phyloP scores from a whole-genome alignment of 1,284 basidiomycete genomes.

The Peniophora sp. region DNA sequence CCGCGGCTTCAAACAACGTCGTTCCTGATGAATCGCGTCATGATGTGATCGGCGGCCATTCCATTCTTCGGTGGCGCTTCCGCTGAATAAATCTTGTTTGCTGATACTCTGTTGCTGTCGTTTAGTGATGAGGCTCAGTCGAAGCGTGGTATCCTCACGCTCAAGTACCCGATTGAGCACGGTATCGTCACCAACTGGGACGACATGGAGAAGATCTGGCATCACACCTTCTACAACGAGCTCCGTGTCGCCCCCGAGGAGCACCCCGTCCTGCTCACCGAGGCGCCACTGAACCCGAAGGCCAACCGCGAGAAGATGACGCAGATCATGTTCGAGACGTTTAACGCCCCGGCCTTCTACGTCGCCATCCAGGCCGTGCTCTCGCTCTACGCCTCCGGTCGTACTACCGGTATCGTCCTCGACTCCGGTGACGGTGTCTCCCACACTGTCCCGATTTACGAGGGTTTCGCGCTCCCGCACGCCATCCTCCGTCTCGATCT shows the following conservation, averaged over 20 bases:
- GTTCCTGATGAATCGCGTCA: no score
- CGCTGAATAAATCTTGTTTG: not conserved
- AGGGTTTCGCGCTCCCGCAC: conserved; percentile 92
- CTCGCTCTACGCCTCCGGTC: conserved; percentile 88
- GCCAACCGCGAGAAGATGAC: conserved; percentile 96
- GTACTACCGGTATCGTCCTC: conserved; percentile 88
- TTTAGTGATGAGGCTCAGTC: conserved; percentile 86
- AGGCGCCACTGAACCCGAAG: conserved; percentile 92
- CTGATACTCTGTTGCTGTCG: conserved; percentile 1
- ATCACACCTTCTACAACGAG: conserved; percentile 88
- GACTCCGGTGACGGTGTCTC: conserved; percentile 94
- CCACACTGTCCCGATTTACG: conserved; percentile 93
- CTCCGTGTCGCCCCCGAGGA: conserved; percentile 83
- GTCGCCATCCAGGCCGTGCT: conserved; percentile 91
- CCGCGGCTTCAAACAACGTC: no score
- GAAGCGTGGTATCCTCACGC: conserved; percentile 91
- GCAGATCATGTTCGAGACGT: conserved; percentile 97
- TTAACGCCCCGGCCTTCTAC: conserved; percentile 92
- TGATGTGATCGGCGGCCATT: no score
- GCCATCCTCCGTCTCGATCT: conserved; percentile 93
- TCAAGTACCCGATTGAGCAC: conserved; percentile 82
- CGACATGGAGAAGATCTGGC: conserved; percentile 95
- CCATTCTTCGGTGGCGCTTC: not conserved
- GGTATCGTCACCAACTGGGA: conserved; percentile 96
- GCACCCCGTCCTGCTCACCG: conserved; percentile 89